Conservation (phyloP, 202 grass and related monocot genomes). For the Bolboschoenoplectus hybrid region DNA sequence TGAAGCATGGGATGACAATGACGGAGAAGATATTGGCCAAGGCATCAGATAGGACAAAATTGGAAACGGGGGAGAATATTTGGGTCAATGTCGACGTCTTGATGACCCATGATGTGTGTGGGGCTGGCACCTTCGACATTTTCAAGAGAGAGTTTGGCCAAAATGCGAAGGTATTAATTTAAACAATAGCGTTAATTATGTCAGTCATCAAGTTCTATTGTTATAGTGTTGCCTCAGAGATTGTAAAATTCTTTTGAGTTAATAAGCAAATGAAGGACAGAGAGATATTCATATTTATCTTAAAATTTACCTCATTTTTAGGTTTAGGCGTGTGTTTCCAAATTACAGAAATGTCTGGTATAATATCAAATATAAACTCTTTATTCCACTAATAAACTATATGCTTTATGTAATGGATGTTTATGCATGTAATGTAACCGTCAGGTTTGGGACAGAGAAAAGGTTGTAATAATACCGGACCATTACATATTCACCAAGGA, state of each 20-base stretch:
- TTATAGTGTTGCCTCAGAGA: not conserved
- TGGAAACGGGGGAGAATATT: constrained; percentile 90
- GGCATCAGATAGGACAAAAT: constrained; percentile 58
- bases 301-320: not conserved
- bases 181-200: not conserved
- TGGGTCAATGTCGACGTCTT: constrained; percentile 96
- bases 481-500: constrained; percentile 94
- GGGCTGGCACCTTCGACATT: constrained; percentile 72
- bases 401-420: not conserved
- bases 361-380: not conserved
- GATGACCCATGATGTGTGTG: constrained; percentile 92
- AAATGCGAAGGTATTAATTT: constrained; percentile 54
- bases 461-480: constrained; percentile 87
- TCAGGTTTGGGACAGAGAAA: constrained; percentile 87
- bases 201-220: not conserved
- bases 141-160: constrained; percentile 88
- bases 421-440: not conserved
- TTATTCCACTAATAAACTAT: not conserved
- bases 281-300: not conserved
- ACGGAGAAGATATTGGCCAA: constrained; percentile 96
- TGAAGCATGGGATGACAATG: constrained; percentile 82
- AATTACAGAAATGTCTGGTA: not conserved
- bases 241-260: constrained; percentile 20
- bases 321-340: not conserved
- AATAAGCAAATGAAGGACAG: not conserved